These are phyloP conservation scores for Quambalaria eucalypti DNA, from an alignment of 1,284 basidiomycete genomes.

Conservation along the genomic window DNA sequence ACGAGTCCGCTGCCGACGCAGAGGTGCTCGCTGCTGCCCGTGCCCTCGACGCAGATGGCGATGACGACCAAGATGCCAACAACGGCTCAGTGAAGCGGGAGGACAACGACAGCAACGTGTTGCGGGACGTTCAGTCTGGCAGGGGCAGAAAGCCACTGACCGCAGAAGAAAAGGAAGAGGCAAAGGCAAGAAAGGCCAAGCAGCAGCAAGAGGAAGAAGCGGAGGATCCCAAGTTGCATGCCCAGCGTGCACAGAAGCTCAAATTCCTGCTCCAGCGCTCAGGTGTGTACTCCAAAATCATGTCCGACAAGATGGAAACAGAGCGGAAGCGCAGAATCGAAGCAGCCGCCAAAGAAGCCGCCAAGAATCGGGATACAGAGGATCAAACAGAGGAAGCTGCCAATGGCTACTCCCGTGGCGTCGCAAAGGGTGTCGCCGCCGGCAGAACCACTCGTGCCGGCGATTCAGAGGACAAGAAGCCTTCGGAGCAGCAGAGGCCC, in stretches of 20 bases:
- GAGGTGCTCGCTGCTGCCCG: neutral
- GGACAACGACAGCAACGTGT: neutral
- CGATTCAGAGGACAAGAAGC: conserved; percentile 8
- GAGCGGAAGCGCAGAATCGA: conserved; percentile 5
- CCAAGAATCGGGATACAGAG: neutral
- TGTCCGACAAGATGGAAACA: conserved; percentile 38
- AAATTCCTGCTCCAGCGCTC: conserved; percentile 38
- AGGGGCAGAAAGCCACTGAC: neutral
- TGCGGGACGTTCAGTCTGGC: neutral
- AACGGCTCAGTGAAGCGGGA: neutral
- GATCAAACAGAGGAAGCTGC: neutral
- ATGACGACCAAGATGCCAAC: neutral
- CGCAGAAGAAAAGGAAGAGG: neutral
- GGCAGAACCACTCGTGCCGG: neutral
- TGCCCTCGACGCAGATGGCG: neutral
- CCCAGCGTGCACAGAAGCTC: conserved; percentile 33
- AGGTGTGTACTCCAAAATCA: conserved; percentile 39
- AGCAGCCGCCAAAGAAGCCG: conserved; percentile 1
- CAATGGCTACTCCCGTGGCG: conserved; percentile 11
- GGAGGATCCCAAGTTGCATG: conserved; percentile 8
- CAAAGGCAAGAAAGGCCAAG: neutral
- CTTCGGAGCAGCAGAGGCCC: conserved; percentile 2
- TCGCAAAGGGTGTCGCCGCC: neutral
- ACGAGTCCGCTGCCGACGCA: neutral
- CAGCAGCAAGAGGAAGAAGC: conserved; percentile 1